Evolutionary conservation across 2,329 filamentous ascomycete genomes (phyloP), one percentile per base, ranked within the genome.

Genomic region (Penicillium aurantiogriseum): DNA sequence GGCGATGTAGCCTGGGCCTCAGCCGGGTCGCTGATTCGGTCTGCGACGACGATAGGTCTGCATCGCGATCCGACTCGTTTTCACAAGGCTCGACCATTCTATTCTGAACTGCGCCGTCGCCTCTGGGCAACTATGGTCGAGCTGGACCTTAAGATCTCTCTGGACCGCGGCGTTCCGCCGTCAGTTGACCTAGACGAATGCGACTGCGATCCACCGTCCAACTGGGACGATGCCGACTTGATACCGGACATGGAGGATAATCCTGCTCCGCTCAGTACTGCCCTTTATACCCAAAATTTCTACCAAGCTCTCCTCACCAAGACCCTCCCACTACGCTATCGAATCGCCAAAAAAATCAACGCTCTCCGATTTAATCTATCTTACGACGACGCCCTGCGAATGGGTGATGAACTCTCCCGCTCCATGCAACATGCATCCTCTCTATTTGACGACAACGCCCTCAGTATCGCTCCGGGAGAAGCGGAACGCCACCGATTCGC

Each of bases 61-160:
- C 76, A 79, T 59, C 71, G 74, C 1, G 71, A 77, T 45, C 75
- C 76, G 9, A 59, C 64, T 8, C 65, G 66, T 4, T 72, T 76
- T 19, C 61, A 63, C 2, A 71, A 73, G 21, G 71, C 69, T 4
- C 54, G 60, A 1, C 65, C 64, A 11, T 79, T 64, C 71, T 79
- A 54, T 80, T 64, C 59, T 0, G 78, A 80, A 56, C 76, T 80
- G 69, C 74, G 76, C 17, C 72, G 77, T 19, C 70, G 77, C n/a
- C 54, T 79, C 4, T 80, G 77, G 77, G 69, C 72, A n/a, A 77
- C 77, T 0, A 72, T 79, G 9, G 55, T 79, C 11, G 76, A 80
- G 57, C 59, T 78, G 29, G 74, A 76, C 48, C 57, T 79, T 21
- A 72, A 75, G 54, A 69, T 72, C 2, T 71, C 74, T 1, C 57